Percentiles rank a stretch among this genome's conserved stretches.
Evolutionary conservation across 1,284 basidiomycete genomes (phyloP).

Genomic region (Cutaneotrichosporon sp.): DNA sequence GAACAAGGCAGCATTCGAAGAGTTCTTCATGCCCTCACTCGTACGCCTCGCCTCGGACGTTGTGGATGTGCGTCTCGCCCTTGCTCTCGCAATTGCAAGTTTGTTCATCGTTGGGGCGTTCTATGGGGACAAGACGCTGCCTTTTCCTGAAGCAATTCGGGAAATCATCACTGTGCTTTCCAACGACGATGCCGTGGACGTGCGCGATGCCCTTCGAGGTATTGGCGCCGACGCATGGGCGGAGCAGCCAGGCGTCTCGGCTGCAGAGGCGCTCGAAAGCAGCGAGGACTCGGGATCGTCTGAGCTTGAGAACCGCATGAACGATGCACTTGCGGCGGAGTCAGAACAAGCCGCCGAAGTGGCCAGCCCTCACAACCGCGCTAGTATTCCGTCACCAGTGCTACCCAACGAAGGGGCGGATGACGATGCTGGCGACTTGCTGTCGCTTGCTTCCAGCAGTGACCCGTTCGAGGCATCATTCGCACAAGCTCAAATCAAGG

Average conservation of each 20-base stretch:
- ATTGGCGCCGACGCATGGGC: slow-evolving; percentile 27
- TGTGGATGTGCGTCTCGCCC: slow-evolving; percentile 78
- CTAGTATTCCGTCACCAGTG: slow-evolving; percentile 2
- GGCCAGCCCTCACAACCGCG: slow-evolving; percentile 1
- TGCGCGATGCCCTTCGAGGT: slow-evolving; percentile 29
- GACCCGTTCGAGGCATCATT: slow-evolving; percentile 6
- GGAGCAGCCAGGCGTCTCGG: not conserved
- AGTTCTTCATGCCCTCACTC: slow-evolving; percentile 59
- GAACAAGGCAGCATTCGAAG: slow-evolving; percentile 52
- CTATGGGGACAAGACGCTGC: slow-evolving; percentile 26
- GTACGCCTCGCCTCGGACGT: slow-evolving; percentile 62
- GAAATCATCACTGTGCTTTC: slow-evolving; percentile 25
- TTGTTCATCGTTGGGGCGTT: slow-evolving; percentile 39
- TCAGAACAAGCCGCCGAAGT: not conserved
- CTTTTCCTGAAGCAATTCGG: slow-evolving; percentile 26
- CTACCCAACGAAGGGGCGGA: not conserved
- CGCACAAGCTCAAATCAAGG: not conserved
- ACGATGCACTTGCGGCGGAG: slow-evolving; percentile 52
- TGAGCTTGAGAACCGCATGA: slow-evolving; percentile 63
- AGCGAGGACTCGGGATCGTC: not conserved
- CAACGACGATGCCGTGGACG: slow-evolving; percentile 37
- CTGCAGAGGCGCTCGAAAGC: not conserved
- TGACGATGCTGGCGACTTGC: not conserved
- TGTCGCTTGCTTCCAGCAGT: not conserved
- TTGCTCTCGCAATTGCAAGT: slow-evolving; percentile 54